Base-by-base conservation (phyloP, 352 stramenopile genomes). In the Pythium phragmitis region DNA sequence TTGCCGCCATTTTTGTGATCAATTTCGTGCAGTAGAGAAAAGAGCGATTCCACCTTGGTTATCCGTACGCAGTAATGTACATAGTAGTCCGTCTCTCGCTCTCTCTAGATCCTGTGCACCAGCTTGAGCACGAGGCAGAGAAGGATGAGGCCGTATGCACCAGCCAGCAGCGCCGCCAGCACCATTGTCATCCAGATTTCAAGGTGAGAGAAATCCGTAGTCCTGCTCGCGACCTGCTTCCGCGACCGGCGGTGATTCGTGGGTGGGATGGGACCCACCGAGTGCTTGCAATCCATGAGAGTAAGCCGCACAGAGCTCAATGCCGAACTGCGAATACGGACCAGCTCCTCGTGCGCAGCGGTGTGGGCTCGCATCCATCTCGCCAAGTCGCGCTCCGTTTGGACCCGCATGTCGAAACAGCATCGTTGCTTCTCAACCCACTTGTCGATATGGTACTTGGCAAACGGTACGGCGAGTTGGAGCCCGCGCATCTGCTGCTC, bases 1-100 rank as follows among this genome's bases (percentile, higher is more conserved):
- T 65, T 6, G 57, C 57, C 1, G 57, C 57, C 14, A 34, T 65
- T 51, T 43, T 65, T 53, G 57, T 65, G 45, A 65, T 65, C 37
- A 65, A 65, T 34, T 57, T 57, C 51, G 4, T 57, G 47, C 48
- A 65, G 36, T 65, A 54, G 30, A 42, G 39, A 9, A 37, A 37
- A 49, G 16, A 46, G 19, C 12, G 30, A 39, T 37, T 14, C 33
- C 7, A 36, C 3, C 12, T 59, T 47, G 21, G 21, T 49, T 41
- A 37, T 37, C 5, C 33, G 39, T 46, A 46, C 7, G 12, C 16
- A 7, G 39, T 46, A 19, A 46, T 19, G 21, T 21, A 21, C 21
- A 21, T 21, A 21, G 42, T 33, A 30, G 7, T 33, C 19, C 11
- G 6, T 28, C 26, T 12, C 5, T 26, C 11, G 26, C 3, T 9